phyloP scores from a whole-genome alignment of 2,329 filamentous ascomycete species.

The Paecilomyces fulvus region DNA sequence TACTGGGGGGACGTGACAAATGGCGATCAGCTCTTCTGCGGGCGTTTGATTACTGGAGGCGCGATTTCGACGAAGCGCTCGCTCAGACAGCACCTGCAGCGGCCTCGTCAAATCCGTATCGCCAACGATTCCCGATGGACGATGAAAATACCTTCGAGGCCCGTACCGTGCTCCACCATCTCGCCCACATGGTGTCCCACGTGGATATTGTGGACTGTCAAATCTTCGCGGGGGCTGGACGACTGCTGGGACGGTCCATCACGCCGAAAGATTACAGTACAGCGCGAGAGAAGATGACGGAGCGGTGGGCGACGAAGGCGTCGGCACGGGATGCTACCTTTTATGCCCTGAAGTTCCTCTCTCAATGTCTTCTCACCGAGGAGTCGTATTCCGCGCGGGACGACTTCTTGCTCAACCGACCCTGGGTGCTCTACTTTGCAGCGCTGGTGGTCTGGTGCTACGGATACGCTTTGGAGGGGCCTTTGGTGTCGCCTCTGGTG shows the following conservation, averaged over 20 bases:
- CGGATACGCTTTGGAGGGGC: conserved; percentile 80
- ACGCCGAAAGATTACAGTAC: conserved; percentile 71
- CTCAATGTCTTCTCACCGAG: conserved; percentile 66
- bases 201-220: conserved; percentile 97
- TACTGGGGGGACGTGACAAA: conserved; percentile 78
- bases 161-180: conserved; percentile 78
- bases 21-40: conserved; percentile 79
- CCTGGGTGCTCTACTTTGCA: conserved; percentile 94
- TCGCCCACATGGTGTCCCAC: conserved; percentile 97
- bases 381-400: conserved; percentile 70
- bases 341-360: conserved; percentile 82
- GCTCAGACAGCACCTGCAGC: conserved; percentile 38
- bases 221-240: conserved; percentile 81
- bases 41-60: conserved; percentile 90
- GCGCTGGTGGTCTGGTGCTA: conserved; percentile 92
- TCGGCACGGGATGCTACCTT: conserved; percentile 85
- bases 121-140: conserved; percentile 30
- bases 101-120: conserved; percentile 12
- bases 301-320: conserved; percentile 80
- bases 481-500: conserved; percentile 46
- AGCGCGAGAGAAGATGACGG: conserved; percentile 75
- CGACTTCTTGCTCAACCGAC: conserved; percentile 81
- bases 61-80: conserved; percentile 77
- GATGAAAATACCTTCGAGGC: conserved; percentile 76
- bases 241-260: conserved; percentile 77